phyloP scores from a whole-genome alignment of 2,329 filamentous ascomycete genomes.

The Daldinia sp. region DNA sequence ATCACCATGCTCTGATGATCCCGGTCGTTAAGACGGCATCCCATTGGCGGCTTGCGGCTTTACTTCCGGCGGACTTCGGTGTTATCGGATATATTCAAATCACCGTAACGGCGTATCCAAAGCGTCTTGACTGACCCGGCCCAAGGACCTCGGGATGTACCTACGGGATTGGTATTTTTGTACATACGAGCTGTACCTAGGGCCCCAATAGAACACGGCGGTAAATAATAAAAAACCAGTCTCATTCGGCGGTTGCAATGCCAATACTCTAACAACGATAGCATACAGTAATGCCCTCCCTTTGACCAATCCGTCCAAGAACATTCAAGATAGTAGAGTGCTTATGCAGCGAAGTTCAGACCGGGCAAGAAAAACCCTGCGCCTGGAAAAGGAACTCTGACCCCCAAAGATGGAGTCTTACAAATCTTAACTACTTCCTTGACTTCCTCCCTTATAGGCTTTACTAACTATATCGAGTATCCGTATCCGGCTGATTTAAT shows the following conservation, averaged over 20 bases:
- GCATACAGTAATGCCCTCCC: conserved; percentile 27
- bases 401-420: conserved; percentile 18
- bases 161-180: too few species aligned
- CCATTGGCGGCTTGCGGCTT: not conserved
- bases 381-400: conserved; percentile 14
- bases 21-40: too few species aligned
- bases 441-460: conserved; percentile 11
- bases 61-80: not conserved
- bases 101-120: not conserved
- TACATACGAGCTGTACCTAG: too few species aligned
- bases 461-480: conserved; percentile 14
- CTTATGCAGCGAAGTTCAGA: conserved; percentile 15
- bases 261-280: conserved; percentile 28
- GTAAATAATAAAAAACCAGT: conserved; percentile 27
- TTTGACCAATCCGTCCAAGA: conserved; percentile 29
- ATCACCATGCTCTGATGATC: not conserved
- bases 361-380: conserved; percentile 11
- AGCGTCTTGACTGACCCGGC: too few species aligned
- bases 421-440: conserved; percentile 20
- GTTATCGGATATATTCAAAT: not conserved
- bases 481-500: conserved; percentile 17
- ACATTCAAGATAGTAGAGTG: conserved; percentile 32
- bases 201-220: too few species aligned
- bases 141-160: too few species aligned
- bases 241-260: conserved; percentile 34